A percentile compares a stretch with the other conserved stretches of the same genome.
Conservation (phyloP, 805 yeast species). For the Hanseniaspora vineae region DNA sequence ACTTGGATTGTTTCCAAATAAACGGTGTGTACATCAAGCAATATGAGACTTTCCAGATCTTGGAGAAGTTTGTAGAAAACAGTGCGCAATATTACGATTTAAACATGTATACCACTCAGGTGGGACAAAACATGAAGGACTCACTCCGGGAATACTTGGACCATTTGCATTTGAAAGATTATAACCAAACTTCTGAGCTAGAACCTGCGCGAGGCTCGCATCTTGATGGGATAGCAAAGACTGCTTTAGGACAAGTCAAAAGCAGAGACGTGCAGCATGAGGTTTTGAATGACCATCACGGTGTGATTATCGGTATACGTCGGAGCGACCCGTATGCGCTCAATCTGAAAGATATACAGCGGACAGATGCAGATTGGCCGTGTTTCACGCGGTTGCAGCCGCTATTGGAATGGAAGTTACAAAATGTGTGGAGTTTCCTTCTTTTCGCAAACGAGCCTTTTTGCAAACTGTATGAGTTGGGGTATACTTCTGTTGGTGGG, state of each 20-base stretch:
- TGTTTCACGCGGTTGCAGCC: conserved; percentile 75
- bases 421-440: conserved; percentile 77
- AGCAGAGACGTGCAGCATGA: neutral
- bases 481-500: conserved; percentile 88
- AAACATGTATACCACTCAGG: conserved; percentile 26
- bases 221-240: neutral
- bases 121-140: conserved; percentile 32
- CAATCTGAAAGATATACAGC: conserved; percentile 43
- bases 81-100: conserved; percentile 47
- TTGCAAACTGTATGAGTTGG: conserved; percentile 65
- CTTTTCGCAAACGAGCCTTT: conserved; percentile 45
- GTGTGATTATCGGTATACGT: conserved; percentile 80
- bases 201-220: neutral
- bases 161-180: neutral
- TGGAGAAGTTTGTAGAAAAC: conserved; percentile 48
- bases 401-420: conserved; percentile 74
- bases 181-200: conserved; percentile 18
- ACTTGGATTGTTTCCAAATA: conserved; percentile 12
- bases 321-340: conserved; percentile 77
- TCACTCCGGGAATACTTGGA: conserved; percentile 59
- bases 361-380: conserved; percentile 90
- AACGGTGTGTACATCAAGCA: conserved; percentile 65
- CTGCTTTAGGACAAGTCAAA: neutral
- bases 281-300: conserved; percentile 30
- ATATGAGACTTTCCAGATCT: conserved; percentile 58